These are phyloP conservation scores for Eucalyptus shirleyi DNA, from an alignment of 345 rosid genomes.

Conservation along the genomic window DNA sequence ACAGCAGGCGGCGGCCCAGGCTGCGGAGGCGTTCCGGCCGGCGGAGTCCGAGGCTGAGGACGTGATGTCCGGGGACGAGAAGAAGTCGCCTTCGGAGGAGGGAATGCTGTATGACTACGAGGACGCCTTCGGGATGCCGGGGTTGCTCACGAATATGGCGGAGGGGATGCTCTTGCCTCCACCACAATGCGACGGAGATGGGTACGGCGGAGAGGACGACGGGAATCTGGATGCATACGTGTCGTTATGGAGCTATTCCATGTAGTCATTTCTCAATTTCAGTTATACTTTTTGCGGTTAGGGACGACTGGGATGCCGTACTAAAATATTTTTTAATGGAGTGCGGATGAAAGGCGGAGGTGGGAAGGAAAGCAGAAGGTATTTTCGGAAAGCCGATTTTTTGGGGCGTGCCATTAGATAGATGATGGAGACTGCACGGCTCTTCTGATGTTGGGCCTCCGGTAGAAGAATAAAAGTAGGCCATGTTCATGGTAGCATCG, in stretches of 20 bases:
- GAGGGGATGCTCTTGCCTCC: constrained; percentile 77
- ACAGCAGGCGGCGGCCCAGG: constrained; percentile 66
- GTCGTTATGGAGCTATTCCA: constrained; percentile 43
- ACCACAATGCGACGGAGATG: constrained; percentile 16
- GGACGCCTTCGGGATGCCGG: constrained; percentile 49
- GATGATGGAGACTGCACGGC: not conserved
- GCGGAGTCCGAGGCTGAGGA: not conserved
- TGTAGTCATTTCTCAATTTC: not conserved
- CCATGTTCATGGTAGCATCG: not conserved
- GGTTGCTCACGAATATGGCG: constrained; percentile 53
- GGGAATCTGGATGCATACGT: constrained; percentile 20
- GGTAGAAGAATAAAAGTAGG: not conserved
- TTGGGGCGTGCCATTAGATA: not conserved
- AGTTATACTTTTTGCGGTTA: not conserved
- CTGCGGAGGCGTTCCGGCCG: constrained; percentile 32
- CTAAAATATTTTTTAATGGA: not conserved
- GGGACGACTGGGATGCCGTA: not conserved
- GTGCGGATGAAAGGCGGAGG: not conserved
- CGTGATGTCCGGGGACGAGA: constrained; percentile 24
- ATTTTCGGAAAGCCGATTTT: not conserved
- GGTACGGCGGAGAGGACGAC: constrained; percentile 7
- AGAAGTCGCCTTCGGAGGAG: constrained; percentile 9
- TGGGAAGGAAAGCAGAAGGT: not conserved
- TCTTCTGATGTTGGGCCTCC: not conserved
- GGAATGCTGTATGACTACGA: constrained; percentile 41